Percentiles rank a stretch among this genome's conserved stretches.
These are phyloP conservation scores for Trichosporon coremiiforme DNA, from an alignment of 1,284 basidiomycete species.

Conservation along the genomic window DNA sequence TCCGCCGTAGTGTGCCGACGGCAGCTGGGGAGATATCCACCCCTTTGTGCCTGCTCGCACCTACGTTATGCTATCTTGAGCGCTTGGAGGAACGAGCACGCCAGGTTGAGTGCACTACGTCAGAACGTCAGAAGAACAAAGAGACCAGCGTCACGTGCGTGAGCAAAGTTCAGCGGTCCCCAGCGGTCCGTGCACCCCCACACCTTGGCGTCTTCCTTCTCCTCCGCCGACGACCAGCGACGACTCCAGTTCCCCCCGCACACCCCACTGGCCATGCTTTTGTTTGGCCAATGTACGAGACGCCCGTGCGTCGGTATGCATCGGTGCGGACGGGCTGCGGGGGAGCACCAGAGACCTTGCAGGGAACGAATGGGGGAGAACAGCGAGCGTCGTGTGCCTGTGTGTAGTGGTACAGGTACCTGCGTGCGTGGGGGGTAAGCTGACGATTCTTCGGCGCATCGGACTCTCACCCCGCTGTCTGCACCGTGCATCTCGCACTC, in stretches of 20 bases:
- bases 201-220: neutral
- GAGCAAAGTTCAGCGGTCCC: neutral
- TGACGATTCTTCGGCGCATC: neutral
- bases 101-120: neutral
- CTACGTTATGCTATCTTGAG: neutral
- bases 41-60: neutral
- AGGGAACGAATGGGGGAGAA: too few relatives aligned
- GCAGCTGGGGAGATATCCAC: neutral
- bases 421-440: neutral
- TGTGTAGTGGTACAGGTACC: neutral
- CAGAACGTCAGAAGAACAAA: neutral
- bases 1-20: neutral
- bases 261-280: neutral
- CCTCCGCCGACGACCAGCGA: neutral
- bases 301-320: neutral
- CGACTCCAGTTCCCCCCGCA: neutral
- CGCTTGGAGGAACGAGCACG: neutral
- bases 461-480: neutral
- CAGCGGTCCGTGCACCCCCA: constrained; percentile 1
- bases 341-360: too few relatives aligned
- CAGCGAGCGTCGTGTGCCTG: neutral
- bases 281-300: neutral
- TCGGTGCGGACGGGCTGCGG: neutral
- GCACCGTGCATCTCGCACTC: constrained; percentile 1
- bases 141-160: neutral